Percentiles rank a stretch among this genome's conserved stretches.
Evolutionary conservation across 2,329 filamentous ascomycete species (phyloP).

Genomic region (Phialophora tarda): DNA sequence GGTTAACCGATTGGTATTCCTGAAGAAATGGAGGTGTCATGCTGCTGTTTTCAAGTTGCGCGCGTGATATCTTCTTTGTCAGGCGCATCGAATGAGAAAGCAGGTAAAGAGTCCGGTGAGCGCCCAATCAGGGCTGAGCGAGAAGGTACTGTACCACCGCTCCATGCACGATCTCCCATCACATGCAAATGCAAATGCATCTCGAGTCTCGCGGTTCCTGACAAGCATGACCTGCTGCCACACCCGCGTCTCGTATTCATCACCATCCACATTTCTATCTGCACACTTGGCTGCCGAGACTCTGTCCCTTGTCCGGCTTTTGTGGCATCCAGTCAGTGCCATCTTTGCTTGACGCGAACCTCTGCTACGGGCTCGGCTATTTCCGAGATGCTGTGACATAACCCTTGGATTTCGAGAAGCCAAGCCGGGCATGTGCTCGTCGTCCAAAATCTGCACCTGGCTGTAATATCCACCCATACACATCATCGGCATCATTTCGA

Average conservation of each 20-base stretch:
- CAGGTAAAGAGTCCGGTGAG: background rate
- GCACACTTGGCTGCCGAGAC: background rate
- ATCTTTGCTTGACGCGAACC: background rate
- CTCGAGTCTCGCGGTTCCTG: constrained; percentile 17
- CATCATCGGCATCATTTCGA: background rate
- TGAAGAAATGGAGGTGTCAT: constrained; percentile 4
- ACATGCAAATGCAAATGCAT: constrained; percentile 22
- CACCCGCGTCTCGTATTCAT: background rate
- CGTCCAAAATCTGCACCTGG: background rate
- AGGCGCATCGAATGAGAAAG: constrained; percentile 10
- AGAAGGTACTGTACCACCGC: background rate
- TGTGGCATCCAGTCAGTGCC: no score
- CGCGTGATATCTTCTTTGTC: constrained; percentile 20
- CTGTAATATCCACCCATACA: background rate
- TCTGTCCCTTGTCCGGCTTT: background rate
- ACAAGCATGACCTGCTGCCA: constrained; percentile 5
- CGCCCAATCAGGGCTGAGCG: background rate
- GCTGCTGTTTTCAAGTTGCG: constrained; percentile 13
- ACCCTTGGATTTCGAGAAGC: constrained; percentile 7
- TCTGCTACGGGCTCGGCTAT: constrained; percentile 12
- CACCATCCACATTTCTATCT: background rate
- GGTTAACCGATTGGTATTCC: constrained; percentile 9
- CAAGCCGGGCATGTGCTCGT: constrained; percentile 7
- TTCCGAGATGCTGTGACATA: constrained; percentile 7
- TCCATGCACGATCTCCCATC: constrained; percentile 5